Evolutionary conservation across 345 rosid genomes (phyloP), one percentile per base, ranked within the genome.

Genomic region (Dipteronia sinensis): DNA sequence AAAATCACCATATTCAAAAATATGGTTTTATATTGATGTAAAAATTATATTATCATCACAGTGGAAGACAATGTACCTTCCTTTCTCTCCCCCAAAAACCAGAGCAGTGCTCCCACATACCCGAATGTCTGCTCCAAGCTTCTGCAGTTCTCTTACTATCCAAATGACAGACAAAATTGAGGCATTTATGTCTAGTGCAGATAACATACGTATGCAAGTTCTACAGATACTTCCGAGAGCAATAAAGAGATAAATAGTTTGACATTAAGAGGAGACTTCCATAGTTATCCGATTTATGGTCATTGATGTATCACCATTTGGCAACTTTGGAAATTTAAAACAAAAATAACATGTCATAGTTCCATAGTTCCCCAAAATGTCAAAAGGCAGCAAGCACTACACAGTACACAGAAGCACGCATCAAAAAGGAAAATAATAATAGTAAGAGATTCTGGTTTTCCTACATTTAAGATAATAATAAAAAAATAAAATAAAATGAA

Each of bases 111-210:
- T 80, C 71, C 79, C 81, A 49, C 53, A 29, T 27, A 80, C 76
- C 73, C 20, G 67, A 77, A 80, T 80, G 64, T 80, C 74, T 65
- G 83, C 83, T 31, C 86, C 86, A 19, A 83, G 83, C 67, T 80
- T 80, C 70, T 69, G 65, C 65, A 83, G 46, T 69, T 80, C 86
- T 67, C 71, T 73, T 19, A 11, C 83, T 73, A 44, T 67, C 34
- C 68, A 42, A 63, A 46, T 31, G 61, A 27, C 16, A 47, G 38
- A 23, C n/a, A n/a, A 66, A 72, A 42, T 42, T 70, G 6, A 66
- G 67, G 71, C 49, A 23, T 42, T 11, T 3, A 71, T 16, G 34
- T 29, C 22, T 10, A 42, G 53, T 19, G 34, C 47, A 20, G 55
- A 63, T 17, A 47, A 69, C 11, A 67, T 49, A 42, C 17, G 67